phyloP scores from a whole-genome alignment of 208 protist species.

The Phytomonas sp. region DNA sequence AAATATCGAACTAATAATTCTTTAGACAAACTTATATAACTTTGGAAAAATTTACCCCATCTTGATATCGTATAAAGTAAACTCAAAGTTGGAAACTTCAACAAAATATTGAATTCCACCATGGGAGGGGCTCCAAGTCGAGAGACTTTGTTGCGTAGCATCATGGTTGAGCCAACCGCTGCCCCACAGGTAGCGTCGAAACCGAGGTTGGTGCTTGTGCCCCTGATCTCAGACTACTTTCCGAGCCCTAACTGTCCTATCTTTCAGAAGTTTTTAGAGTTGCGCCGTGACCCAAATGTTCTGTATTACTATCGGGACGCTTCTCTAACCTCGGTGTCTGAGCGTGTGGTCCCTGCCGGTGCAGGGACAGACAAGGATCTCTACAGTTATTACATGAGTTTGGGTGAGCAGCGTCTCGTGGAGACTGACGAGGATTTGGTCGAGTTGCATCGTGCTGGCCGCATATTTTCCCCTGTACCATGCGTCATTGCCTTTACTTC shows the following conservation, averaged over 20 bases:
- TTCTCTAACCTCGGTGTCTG: slow-evolving; percentile 17
- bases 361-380: slow-evolving; percentile 29
- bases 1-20: too few relatives aligned
- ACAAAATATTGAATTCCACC: background rate
- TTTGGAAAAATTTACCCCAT: too few relatives aligned
- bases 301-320: slow-evolving; percentile 38
- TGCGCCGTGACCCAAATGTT: slow-evolving; percentile 29
- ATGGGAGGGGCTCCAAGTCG: slow-evolving; percentile 53
- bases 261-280: slow-evolving; percentile 41
- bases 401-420: slow-evolving; percentile 45
- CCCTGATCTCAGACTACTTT: slow-evolving; percentile 61
- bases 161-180: slow-evolving; percentile 24
- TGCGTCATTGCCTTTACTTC: slow-evolving; percentile 58
- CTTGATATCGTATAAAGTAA: background rate
- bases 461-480: slow-evolving; percentile 45
- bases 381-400: slow-evolving; percentile 55
- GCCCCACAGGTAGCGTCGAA: slow-evolving; percentile 5
- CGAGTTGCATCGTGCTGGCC: slow-evolving; percentile 29
- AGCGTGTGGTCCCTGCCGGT: slow-evolving; percentile 16
- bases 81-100: background rate
- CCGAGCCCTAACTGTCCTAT: slow-evolving; percentile 25
- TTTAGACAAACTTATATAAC: too few relatives aligned
- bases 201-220: slow-evolving; percentile 44
- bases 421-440: slow-evolving; percentile 56
- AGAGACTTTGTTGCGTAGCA: slow-evolving; percentile 38